These are phyloP conservation scores for Blastocystis sp. DNA, from an alignment of 352 stramenopile species.

Conservation along the genomic window DNA sequence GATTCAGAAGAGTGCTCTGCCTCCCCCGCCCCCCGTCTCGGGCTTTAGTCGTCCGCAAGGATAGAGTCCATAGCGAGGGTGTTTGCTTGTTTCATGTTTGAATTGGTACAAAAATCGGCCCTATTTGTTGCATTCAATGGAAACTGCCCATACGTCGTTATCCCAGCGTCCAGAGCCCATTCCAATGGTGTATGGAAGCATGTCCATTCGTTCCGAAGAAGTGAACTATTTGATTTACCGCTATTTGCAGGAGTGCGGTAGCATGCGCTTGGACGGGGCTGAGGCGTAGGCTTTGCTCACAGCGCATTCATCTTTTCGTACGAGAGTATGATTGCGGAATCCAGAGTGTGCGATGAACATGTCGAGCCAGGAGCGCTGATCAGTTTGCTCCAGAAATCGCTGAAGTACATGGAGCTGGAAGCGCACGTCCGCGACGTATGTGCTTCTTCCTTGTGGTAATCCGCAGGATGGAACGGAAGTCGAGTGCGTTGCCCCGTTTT, in stretches of 20 bases:
- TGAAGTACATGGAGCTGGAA: slow-evolving; percentile 56
- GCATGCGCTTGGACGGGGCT: not conserved
- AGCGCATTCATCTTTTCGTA: slow-evolving; percentile 58
- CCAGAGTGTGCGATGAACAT: slow-evolving; percentile 46
- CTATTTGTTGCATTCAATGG: not conserved
- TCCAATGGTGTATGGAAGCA: not conserved
- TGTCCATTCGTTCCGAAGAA: slow-evolving; percentile 65
- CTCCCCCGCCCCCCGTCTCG: too few relatives aligned
- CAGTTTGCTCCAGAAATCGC: slow-evolving; percentile 34
- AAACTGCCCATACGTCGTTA: not conserved
- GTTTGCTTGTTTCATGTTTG: too few relatives aligned
- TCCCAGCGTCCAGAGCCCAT: not conserved
- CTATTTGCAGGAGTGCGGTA: slow-evolving; percentile 62
- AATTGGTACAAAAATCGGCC: not conserved
- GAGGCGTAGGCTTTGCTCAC: slow-evolving; percentile 36
- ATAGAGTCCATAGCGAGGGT: too few relatives aligned
- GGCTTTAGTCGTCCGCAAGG: too few relatives aligned
- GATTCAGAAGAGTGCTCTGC: too few relatives aligned
- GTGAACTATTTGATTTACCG: slow-evolving; percentile 69
- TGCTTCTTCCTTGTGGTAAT: not conserved
- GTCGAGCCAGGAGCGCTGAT: slow-evolving; percentile 44
- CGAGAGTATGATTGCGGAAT: slow-evolving; percentile 60
- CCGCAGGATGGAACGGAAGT: slow-evolving; percentile 52
- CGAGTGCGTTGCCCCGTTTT: slow-evolving; percentile 53
- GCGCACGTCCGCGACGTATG: slow-evolving; percentile 44